Evolutionary conservation across 768 basidiomycete genomes (phyloP).

Genomic region (Pisolithus sp.): DNA sequence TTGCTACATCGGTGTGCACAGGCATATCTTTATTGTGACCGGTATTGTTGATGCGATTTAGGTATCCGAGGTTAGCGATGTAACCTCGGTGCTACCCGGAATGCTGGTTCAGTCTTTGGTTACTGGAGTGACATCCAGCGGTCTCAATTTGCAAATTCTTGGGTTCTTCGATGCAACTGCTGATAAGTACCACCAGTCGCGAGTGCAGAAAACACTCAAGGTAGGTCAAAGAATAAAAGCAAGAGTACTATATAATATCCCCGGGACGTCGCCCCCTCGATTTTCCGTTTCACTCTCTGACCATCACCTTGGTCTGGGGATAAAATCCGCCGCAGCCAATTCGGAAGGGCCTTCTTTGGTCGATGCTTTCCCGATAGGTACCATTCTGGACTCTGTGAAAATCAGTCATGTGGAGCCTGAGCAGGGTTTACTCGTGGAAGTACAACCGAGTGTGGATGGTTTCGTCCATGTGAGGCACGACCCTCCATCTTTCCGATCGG

Average conservation of each 20-base stretch:
- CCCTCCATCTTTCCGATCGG: constrained; percentile 2
- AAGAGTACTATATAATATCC: constrained; percentile 76
- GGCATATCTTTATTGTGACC: background rate
- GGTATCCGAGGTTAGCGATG: constrained; percentile 73
- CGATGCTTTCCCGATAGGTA: constrained; percentile 68
- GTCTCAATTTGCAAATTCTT: constrained; percentile 82
- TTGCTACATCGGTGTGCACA: constrained; percentile 48
- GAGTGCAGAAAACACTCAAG: constrained; percentile 41
- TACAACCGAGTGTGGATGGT: constrained; percentile 60
- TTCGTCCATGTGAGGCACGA: constrained; percentile 73
- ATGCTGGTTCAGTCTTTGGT: constrained; percentile 75
- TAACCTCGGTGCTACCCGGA: constrained; percentile 82
- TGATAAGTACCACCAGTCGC: constrained; percentile 69
- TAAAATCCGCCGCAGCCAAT: constrained; percentile 29
- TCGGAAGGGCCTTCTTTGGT: constrained; percentile 32
- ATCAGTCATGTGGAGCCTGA: constrained; percentile 73
- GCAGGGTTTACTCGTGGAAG: constrained; percentile 70
- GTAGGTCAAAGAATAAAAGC: constrained; percentile 76
- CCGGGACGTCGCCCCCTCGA: constrained; percentile 60
- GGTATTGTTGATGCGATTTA: constrained; percentile 21
- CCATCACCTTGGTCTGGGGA: constrained; percentile 57
- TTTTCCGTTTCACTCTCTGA: constrained; percentile 76
- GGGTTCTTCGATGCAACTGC: constrained; percentile 91
- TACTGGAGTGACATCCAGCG: constrained; percentile 64
- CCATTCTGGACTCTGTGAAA: constrained; percentile 62